A percentile compares a stretch with the other conserved stretches of the same genome.
These are phyloP conservation scores for Hyaloscypha bicolor DNA, from an alignment of 495 filamentous ascomycete genomes.

Conservation along the genomic window DNA sequence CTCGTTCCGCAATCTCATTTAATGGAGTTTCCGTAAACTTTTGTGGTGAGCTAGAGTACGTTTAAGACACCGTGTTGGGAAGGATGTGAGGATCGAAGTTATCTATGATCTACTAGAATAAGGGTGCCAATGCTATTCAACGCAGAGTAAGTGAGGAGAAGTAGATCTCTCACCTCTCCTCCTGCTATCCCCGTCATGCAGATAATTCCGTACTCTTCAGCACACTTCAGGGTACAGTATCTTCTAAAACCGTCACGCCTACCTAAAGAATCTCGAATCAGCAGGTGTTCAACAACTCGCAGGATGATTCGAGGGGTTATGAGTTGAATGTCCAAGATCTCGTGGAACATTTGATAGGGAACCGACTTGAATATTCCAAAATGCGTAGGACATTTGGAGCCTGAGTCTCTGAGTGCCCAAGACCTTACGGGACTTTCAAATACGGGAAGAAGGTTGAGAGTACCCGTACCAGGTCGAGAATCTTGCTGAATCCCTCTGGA, in stretches of 20 bases:
- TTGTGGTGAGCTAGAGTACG: conserved; percentile 41
- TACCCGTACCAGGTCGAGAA: conserved; percentile 33
- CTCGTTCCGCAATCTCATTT: conserved; percentile 40
- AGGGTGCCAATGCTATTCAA: not conserved
- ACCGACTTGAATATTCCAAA: too few relatives aligned
- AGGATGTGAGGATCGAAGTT: conserved; percentile 49
- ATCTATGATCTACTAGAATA: conserved; percentile 43
- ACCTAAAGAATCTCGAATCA: not conserved
- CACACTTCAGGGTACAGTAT: conserved; percentile 46
- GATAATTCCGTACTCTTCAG: conserved; percentile 42
- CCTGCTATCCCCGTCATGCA: conserved; percentile 53
- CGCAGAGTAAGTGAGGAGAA: too few relatives aligned
- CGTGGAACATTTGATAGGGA: too few relatives aligned
- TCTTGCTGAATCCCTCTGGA: conserved; percentile 45
- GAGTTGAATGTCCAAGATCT: too few relatives aligned
- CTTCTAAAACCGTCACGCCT: conserved; percentile 36
- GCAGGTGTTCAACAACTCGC: too few relatives aligned
- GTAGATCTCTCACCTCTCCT: conserved; percentile 37
- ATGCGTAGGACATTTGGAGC: too few relatives aligned
- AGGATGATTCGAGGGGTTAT: too few relatives aligned
- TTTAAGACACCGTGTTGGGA: conserved; percentile 44
- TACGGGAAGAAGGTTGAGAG: too few relatives aligned
- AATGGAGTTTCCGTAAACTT: conserved; percentile 50
- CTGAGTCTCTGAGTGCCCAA: too few relatives aligned
- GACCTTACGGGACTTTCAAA: too few relatives aligned